Percentiles rank a stretch among this genome's conserved stretches.
phyloP scores from a whole-genome alignment of 2,329 filamentous ascomycete genomes.

The Monilinia vaccinii-corymbosi region DNA sequence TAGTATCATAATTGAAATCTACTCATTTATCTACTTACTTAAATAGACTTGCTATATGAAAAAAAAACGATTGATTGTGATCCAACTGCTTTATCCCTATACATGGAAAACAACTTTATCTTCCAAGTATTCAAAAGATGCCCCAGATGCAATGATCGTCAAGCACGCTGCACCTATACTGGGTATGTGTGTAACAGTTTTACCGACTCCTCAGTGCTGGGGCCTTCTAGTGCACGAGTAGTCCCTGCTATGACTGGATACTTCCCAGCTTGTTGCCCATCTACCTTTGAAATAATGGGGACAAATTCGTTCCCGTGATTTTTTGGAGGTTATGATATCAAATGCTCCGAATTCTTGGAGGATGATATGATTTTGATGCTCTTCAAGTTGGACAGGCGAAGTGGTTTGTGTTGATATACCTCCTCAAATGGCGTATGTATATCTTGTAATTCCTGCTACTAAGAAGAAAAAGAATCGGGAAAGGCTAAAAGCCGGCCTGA shows the following conservation, averaged over 20 bases:
- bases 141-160: constrained; percentile 9
- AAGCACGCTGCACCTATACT: neutral
- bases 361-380: neutral
- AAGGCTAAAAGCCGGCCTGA: neutral
- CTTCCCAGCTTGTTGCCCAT: neutral
- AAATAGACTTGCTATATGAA: neutral
- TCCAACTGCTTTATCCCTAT: too few species aligned
- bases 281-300: constrained; percentile 1
- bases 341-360: neutral
- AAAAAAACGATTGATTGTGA: neutral
- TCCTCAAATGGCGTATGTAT: too few species aligned
- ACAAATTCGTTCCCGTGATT: constrained; percentile 8
- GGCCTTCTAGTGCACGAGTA: constrained; percentile 3
- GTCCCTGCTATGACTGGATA: neutral
- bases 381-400: neutral
- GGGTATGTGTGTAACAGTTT: constrained; percentile 1
- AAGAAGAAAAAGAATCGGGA: neutral
- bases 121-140: neutral
- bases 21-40: neutral
- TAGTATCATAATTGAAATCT: too few species aligned
- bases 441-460: neutral
- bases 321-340: neutral
- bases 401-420: neutral
- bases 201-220: constrained; percentile 10
- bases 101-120: too few species aligned